Evolutionary conservation across 2,329 filamentous ascomycete species (phyloP).

Genomic region (Phoma sp.): DNA sequence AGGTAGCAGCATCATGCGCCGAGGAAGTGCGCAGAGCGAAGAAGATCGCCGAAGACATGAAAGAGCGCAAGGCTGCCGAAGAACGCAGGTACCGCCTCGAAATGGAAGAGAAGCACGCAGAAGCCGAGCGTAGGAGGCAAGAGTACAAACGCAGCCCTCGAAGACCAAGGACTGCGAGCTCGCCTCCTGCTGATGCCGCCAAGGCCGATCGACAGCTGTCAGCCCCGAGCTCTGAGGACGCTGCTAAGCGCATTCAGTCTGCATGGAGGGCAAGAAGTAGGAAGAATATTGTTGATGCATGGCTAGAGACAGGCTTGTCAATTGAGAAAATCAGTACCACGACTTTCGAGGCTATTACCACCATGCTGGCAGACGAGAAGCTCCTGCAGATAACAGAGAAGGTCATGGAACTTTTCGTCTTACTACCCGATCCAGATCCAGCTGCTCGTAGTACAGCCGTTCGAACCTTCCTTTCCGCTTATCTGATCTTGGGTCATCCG

Average conservation of each 20-base stretch:
- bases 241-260: slow-evolving; percentile 70
- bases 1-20: slow-evolving; percentile 80
- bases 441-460: slow-evolving; percentile 69
- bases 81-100: slow-evolving; percentile 71
- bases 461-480: slow-evolving; percentile 79
- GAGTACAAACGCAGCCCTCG: slow-evolving; percentile 59
- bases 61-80: slow-evolving; percentile 78
- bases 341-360: slow-evolving; percentile 75
- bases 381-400: slow-evolving; percentile 70
- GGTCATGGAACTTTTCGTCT: slow-evolving; percentile 71
- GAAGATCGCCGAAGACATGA: slow-evolving; percentile 80
- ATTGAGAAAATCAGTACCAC: slow-evolving; percentile 73
- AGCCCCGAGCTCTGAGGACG: slow-evolving; percentile 63
- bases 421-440: slow-evolving; percentile 64
- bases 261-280: slow-evolving; percentile 70
- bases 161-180: slow-evolving; percentile 65
- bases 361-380: slow-evolving; percentile 69
- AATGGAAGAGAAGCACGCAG: slow-evolving; percentile 80
- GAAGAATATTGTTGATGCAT: slow-evolving; percentile 67
- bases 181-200: slow-evolving; percentile 53
- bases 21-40: slow-evolving; percentile 84
- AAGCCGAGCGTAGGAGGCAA: slow-evolving; percentile 73
- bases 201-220: slow-evolving; percentile 30
- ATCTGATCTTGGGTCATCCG: slow-evolving; percentile 79
- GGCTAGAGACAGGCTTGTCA: slow-evolving; percentile 69